Base-by-base conservation (phyloP, 495 filamentous ascomycete species). In the Astrothelium subdiscretum region DNA sequence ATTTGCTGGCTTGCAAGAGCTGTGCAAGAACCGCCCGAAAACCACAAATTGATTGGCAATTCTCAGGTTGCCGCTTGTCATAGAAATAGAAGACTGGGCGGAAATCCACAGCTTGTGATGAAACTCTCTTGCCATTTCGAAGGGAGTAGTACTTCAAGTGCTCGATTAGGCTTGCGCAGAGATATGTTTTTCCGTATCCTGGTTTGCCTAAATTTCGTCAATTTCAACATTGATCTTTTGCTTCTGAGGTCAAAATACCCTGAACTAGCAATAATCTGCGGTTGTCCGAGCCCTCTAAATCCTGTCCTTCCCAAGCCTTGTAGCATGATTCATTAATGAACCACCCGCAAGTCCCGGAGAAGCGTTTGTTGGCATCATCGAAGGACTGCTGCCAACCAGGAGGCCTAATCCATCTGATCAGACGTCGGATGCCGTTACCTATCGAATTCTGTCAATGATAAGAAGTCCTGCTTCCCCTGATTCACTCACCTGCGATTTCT, bases 401-500 rank as follows among this genome's bases (percentile, higher is more conserved):
- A 48, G 42, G 42, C n/a, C 42, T 48, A 48, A 48, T 48, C 42
- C 42, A 48, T 48, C 42, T 48, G 42, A 48, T 48, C 42, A 48
- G 42, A 48, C 42, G 42, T 22, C 42, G 42, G 20, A 48, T 48
- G 42, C 42, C 8, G 42, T 48, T 20, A 20, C 42, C 42, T 48
- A 48, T 13, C 20, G n/a, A 48, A 48, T 48, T 48, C 20, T 48
- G 42, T 48, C 42, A 48, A 48, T 48, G 42, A 48, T 48, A 10
- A 48, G 42, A 48, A 48, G 42, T 48, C 20, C 42, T 48, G 42
- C 42, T 10, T 48, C 42, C n/a, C 42, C 42, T 20, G 42, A 48
- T 20, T 22, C 20, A 18, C 42, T 48, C 42, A 48, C 42, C 20
- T 48, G 42, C 42, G 42, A 48, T 48, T 48, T 22, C 42, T 22